Conservation (phyloP, 139 green algal genomes). For the Parachlorella kessleri region DNA sequence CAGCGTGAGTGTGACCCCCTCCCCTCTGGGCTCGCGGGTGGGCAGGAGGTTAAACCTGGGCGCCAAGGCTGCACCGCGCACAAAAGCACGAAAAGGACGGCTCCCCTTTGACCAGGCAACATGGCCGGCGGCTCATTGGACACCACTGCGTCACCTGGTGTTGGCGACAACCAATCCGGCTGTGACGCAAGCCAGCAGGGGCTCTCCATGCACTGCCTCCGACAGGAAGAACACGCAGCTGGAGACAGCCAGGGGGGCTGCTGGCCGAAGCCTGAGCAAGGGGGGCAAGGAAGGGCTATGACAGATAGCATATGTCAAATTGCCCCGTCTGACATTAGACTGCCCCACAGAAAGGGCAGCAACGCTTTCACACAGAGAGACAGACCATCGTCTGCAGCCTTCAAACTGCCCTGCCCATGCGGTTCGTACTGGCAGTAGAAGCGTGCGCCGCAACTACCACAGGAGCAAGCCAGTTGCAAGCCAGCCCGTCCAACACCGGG, state of each 20-base stretch:
- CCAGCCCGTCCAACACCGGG: too few relatives aligned
- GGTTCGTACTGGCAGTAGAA: too few relatives aligned
- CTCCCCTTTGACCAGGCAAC: background rate
- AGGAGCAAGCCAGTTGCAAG: too few relatives aligned
- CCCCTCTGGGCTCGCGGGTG: background rate
- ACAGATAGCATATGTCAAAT: too few relatives aligned
- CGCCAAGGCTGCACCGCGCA: background rate
- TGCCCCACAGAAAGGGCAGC: too few relatives aligned
- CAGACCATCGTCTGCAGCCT: too few relatives aligned
- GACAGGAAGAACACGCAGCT: slow-evolving; percentile 50
- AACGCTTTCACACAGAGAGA: too few relatives aligned
- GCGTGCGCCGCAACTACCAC: too few relatives aligned
- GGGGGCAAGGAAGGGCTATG: too few relatives aligned
- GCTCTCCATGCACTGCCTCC: slow-evolving; percentile 67
- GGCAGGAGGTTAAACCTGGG: background rate
- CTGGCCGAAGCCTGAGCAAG: slow-evolving; percentile 21
- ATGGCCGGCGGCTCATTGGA: too few relatives aligned
- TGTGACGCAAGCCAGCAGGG: slow-evolving; percentile 84
- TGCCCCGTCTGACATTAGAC: too few relatives aligned
- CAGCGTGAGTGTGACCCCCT: background rate
- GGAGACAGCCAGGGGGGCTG: background rate
- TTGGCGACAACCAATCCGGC: slow-evolving; percentile 77
- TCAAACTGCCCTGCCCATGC: too few relatives aligned
- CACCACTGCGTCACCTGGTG: slow-evolving; percentile 59
- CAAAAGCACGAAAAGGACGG: background rate